phyloP scores from a whole-genome alignment of 768 basidiomycete genomes.

The Butyriboletus loyo region DNA sequence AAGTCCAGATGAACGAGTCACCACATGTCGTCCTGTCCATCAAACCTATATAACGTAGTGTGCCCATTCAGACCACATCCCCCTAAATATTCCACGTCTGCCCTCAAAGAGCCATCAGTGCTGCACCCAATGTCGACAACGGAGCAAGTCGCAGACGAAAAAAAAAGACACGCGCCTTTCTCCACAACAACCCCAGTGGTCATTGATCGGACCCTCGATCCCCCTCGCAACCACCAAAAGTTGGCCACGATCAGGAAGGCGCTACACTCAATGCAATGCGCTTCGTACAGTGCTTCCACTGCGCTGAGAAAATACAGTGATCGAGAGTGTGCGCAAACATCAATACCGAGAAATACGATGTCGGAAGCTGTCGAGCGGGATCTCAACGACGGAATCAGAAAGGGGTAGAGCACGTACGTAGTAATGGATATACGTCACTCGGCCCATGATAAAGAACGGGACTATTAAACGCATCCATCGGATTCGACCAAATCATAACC shows the following conservation, averaged over 20 bases:
- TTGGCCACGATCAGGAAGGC: conserved; percentile 58
- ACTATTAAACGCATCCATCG: conserved; percentile 42
- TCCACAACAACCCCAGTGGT: conserved; percentile 83
- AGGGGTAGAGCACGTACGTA: conserved; percentile 56
- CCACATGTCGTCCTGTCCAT: neutral
- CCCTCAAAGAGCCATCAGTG: conserved; percentile 5
- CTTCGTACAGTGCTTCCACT: conserved; percentile 63
- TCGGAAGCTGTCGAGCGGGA: conserved; percentile 63
- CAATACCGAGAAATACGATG: conserved; percentile 93
- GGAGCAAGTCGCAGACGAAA: no score
- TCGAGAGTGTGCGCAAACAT: conserved; percentile 90
- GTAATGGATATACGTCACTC: conserved; percentile 94
- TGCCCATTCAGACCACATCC: neutral
- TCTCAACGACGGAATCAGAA: neutral
- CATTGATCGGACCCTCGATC: conserved; percentile 80
- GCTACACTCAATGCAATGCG: conserved; percentile 65
- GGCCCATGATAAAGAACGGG: conserved; percentile 97
- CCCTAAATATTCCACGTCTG: conserved; percentile 33
- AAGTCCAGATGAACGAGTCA: neutral
- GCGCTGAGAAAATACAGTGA: conserved; percentile 86
- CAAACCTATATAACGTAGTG: neutral
- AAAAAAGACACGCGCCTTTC: conserved; percentile 50
- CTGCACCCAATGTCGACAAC: neutral
- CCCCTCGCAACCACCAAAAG: conserved; percentile 98
- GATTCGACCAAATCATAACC: neutral